Conservation (phyloP, 352 stramenopile genomes). For the Aphanomyces stellatus region DNA sequence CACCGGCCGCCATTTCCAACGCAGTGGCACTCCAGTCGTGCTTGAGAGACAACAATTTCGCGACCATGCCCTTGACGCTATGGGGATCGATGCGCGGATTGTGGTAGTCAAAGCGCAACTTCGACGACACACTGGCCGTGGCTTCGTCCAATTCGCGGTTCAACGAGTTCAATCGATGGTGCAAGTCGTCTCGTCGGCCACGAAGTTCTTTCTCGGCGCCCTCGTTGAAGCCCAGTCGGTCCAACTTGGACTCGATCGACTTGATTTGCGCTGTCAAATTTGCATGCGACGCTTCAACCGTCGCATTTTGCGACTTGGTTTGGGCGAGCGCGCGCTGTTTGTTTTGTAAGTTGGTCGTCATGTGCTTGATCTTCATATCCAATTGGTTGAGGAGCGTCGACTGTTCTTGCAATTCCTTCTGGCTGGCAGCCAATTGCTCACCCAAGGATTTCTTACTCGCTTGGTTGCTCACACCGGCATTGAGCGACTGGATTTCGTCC, state of each 20-base stretch:
- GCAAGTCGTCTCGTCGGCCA: constrained; percentile 44
- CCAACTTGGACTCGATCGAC: constrained; percentile 41
- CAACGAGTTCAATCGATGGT: constrained; percentile 52
- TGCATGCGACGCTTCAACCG: constrained; percentile 56
- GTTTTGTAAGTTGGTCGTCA: constrained; percentile 76
- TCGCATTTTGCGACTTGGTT: constrained; percentile 66
- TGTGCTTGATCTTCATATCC: constrained; percentile 90
- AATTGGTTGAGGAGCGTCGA: constrained; percentile 84
- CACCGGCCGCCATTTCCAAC: constrained; percentile 96
- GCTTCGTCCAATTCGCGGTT: constrained; percentile 90
- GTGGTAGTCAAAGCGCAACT: constrained; percentile 94
- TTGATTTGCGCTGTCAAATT: constrained; percentile 59
- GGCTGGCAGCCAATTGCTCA: constrained; percentile 64
- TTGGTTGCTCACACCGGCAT: constrained; percentile 70
- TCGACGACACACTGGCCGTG: constrained; percentile 89
- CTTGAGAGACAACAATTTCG: constrained; percentile 93
- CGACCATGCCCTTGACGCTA: constrained; percentile 97
- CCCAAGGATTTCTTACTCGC: constrained; percentile 68
- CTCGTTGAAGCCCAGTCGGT: constrained; percentile 66
- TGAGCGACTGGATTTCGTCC: constrained; percentile 79
- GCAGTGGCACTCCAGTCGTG: constrained; percentile 90
- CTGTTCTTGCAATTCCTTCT: constrained; percentile 69
- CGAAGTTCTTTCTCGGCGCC: constrained; percentile 61
- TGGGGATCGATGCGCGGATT: constrained; percentile 92
- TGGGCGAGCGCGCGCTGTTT: constrained; percentile 64